A percentile compares a stretch with the other conserved stretches of the same genome.
phyloP scores from a whole-genome alignment of 2,329 filamentous ascomycete genomes.

The Sphaerostilbella broomeana region DNA sequence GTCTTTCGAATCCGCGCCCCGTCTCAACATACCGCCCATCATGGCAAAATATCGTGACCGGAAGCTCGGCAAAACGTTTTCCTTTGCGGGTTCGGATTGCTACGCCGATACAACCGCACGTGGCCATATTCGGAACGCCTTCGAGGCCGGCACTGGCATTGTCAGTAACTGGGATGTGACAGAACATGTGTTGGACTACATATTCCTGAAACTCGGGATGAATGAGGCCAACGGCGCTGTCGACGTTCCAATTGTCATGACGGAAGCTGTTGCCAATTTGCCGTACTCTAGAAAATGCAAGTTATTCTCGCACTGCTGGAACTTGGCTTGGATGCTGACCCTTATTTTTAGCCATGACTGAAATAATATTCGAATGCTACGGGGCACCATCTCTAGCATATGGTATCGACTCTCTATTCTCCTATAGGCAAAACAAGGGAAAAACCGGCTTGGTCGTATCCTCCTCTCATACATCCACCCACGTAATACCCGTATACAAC shows the following conservation, averaged over 20 bases:
- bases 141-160: slow-evolving; percentile 84
- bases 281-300: slow-evolving; percentile 81
- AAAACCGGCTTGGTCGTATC: slow-evolving; percentile 82
- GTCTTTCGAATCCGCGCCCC: slow-evolving; percentile 83
- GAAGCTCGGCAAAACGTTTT: slow-evolving; percentile 85
- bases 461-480: slow-evolving; percentile 88
- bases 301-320: slow-evolving; percentile 25
- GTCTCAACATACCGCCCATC: slow-evolving; percentile 75
- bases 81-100: slow-evolving; percentile 86
- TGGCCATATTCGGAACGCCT: slow-evolving; percentile 83
- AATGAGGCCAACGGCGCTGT: slow-evolving; percentile 68
- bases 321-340: slow-evolving; percentile 16
- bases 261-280: slow-evolving; percentile 87
- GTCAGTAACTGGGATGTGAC: slow-evolving; percentile 97
- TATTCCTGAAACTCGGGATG: slow-evolving; percentile 88
- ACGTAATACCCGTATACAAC: slow-evolving; percentile 88
- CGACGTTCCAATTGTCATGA: slow-evolving; percentile 87
- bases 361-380: slow-evolving; percentile 96
- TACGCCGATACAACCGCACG: slow-evolving; percentile 90
- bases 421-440: slow-evolving; percentile 87
- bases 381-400: slow-evolving; percentile 82
- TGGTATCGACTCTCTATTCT: slow-evolving; percentile 94
- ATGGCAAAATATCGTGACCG: slow-evolving; percentile 94
- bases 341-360: slow-evolving; percentile 70
- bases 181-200: slow-evolving; percentile 89